A percentile compares a stretch with the other conserved stretches of the same genome.
Evolutionary conservation across 2,329 filamentous ascomycete genomes (phyloP).

Genomic region (Aschersonia sp.): DNA sequence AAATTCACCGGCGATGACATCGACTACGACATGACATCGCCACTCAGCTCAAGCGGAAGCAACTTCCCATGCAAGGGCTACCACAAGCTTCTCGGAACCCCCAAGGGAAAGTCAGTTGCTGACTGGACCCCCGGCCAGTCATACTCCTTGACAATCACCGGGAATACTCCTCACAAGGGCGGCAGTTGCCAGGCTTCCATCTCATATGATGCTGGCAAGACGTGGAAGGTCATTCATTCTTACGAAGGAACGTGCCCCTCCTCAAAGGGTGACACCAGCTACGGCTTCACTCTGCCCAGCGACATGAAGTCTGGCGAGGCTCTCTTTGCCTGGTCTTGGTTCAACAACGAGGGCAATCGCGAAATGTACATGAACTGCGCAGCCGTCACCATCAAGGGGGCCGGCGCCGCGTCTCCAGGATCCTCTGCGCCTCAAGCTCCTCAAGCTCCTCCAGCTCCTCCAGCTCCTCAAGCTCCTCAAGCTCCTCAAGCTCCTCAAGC

Average conservation of each 20-base stretch:
- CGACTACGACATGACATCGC: constrained; percentile 42
- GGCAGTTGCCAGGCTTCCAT: constrained; percentile 50
- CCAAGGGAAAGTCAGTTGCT: constrained; percentile 26
- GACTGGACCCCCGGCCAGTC: constrained; percentile 35
- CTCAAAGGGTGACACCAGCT: constrained; percentile 8
- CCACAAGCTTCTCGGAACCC: constrained; percentile 10
- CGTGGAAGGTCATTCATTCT: constrained; percentile 36
- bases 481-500: no score
- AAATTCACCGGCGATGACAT: constrained; percentile 16
- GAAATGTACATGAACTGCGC: constrained; percentile 63
- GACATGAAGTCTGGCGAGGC: constrained; percentile 34
- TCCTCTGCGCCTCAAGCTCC: constrained; percentile 1
- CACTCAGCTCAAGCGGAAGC: constrained; percentile 33
- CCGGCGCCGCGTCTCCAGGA: neutral
- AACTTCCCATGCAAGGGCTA: constrained; percentile 48
- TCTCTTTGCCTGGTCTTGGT: constrained; percentile 48
- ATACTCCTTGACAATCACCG: constrained; percentile 38
- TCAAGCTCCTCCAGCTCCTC: no score
- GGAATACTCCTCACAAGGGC: constrained; percentile 37
- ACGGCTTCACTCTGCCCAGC: constrained; percentile 36
- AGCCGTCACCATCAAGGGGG: constrained; percentile 31
- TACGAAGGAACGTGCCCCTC: constrained; percentile 21
- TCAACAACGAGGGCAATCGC: constrained; percentile 46
- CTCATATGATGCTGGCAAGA: constrained; percentile 43
- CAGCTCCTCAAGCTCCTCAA: no score